Evolutionary conservation across 768 basidiomycete genomes (phyloP).

Genomic region (Agaricus sinodeliciosus): DNA sequence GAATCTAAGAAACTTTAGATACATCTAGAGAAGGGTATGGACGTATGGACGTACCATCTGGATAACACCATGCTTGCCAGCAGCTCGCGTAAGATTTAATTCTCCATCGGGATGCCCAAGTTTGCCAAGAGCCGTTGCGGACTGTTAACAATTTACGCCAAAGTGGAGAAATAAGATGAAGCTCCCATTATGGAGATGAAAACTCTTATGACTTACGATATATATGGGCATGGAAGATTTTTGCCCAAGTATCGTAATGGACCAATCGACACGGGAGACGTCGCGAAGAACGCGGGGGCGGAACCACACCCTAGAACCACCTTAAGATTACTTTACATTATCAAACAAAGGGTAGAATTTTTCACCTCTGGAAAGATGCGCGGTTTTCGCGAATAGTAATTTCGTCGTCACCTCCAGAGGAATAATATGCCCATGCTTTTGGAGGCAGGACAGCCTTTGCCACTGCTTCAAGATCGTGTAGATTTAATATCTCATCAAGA

Average conservation of each 20-base stretch:
- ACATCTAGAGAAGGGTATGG: neutral
- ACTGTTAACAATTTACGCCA: constrained; percentile 17
- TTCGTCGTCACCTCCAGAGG: constrained; percentile 92
- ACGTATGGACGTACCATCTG: constrained; percentile 33
- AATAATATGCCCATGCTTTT: constrained; percentile 96
- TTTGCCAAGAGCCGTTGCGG: constrained; percentile 89
- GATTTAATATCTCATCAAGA: constrained; percentile 72
- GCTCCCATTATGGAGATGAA: neutral
- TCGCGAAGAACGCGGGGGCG: constrained; percentile 86
- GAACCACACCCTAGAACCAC: constrained; percentile 67
- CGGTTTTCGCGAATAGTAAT: constrained; percentile 88
- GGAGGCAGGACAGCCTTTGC: constrained; percentile 75
- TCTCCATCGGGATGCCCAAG: constrained; percentile 96
- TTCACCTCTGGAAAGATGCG: constrained; percentile 80
- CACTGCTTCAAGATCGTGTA: constrained; percentile 94
- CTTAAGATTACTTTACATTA: constrained; percentile 6
- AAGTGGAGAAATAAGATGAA: neutral
- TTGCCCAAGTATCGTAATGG: constrained; percentile 74
- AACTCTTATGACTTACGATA: constrained; percentile 17
- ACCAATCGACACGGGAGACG: constrained; percentile 79
- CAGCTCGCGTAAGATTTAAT: constrained; percentile 83
- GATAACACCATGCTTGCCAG: constrained; percentile 55
- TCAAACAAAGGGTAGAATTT: neutral
- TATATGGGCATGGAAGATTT: constrained; percentile 73
- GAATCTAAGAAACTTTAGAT: constrained; percentile 53